phyloP scores from a whole-genome alignment of 2,329 filamentous ascomycete genomes.

The Fusarium heterosporum region DNA sequence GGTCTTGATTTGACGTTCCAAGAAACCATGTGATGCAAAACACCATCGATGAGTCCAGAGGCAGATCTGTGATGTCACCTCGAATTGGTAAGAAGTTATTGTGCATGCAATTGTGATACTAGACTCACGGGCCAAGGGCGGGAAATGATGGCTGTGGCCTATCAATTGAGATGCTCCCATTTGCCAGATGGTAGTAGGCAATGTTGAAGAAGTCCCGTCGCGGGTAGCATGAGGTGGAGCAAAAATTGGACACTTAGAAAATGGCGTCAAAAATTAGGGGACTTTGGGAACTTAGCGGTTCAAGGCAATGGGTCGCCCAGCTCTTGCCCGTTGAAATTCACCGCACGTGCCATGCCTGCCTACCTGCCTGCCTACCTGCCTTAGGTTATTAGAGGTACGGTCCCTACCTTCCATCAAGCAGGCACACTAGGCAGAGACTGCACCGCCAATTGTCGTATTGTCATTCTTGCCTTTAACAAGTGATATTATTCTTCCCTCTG shows the following conservation, averaged over 20 bases:
- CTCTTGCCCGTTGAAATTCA: slow-evolving; percentile 7
- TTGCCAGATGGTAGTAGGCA: background rate
- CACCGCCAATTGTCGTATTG: slow-evolving; percentile 16
- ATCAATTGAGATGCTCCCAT: background rate
- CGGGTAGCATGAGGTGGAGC: slow-evolving; percentile 1
- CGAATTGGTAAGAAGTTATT: background rate
- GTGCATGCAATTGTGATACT: slow-evolving; percentile 1
- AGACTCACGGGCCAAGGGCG: slow-evolving; percentile 7
- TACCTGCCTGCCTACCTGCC: slow-evolving; percentile 15
- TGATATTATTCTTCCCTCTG: slow-evolving; percentile 7
- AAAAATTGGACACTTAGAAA: background rate
- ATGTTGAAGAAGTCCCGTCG: background rate
- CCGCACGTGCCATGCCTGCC: background rate
- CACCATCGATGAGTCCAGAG: background rate
- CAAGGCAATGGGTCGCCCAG: slow-evolving; percentile 39
- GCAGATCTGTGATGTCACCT: slow-evolving; percentile 11
- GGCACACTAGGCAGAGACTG: slow-evolving; percentile 44
- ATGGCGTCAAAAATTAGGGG: slow-evolving; percentile 32
- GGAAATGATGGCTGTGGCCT: slow-evolving; percentile 3
- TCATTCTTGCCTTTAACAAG: slow-evolving; percentile 10
- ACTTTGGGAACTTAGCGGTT: slow-evolving; percentile 39
- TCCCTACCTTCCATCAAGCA: slow-evolving; percentile 10
- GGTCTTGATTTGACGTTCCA: slow-evolving; percentile 3
- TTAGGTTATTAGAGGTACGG: no score
- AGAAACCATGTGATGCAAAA: slow-evolving; percentile 27